Evolutionary conservation across 352 stramenopile genomes (phyloP).

Genomic region (Pythium aristosporum): DNA sequence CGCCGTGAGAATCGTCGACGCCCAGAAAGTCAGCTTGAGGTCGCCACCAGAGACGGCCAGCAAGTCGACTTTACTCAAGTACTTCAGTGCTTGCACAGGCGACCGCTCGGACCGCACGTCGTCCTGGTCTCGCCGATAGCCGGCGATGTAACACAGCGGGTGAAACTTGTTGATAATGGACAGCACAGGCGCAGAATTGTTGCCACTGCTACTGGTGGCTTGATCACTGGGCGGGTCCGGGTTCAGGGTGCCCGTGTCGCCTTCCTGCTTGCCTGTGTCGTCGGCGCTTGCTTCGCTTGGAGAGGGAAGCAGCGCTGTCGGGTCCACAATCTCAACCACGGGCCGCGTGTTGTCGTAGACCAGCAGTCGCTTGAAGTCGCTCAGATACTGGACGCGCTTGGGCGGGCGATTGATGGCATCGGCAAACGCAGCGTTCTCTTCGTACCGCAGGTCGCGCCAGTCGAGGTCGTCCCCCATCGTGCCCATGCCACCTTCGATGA

Average conservation of each 20-base stretch:
- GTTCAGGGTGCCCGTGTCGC: background rate
- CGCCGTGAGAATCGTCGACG: constrained; percentile 56
- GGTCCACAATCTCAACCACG: constrained; percentile 67
- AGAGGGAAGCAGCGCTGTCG: constrained; percentile 36
- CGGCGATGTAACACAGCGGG: constrained; percentile 60
- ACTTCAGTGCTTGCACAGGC: constrained; percentile 73
- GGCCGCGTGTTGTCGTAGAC: constrained; percentile 63
- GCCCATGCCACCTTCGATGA: constrained; percentile 80
- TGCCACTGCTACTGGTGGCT: background rate
- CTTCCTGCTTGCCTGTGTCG: background rate
- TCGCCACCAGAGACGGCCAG: constrained; percentile 71
- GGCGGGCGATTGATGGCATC: constrained; percentile 60
- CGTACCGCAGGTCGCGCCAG: constrained; percentile 71
- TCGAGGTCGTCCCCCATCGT: constrained; percentile 37
- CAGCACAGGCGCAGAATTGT: constrained; percentile 44
- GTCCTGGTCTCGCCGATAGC: constrained; percentile 77
- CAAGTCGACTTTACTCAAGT: constrained; percentile 54
- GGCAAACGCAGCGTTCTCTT: constrained; percentile 53
- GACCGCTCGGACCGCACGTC: constrained; percentile 73
- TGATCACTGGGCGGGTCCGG: constrained; percentile 1
- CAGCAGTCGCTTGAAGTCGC: constrained; percentile 59
- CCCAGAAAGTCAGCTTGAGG: constrained; percentile 80
- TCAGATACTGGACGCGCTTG: constrained; percentile 54
- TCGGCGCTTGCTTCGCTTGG: constrained; percentile 32
- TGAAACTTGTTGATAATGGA: constrained; percentile 71